A percentile compares a stretch with the other conserved stretches of the same genome.
phyloP scores from a whole-genome alignment of 371 early-diverging fungal genomes.

The Mortierella polycephala region DNA sequence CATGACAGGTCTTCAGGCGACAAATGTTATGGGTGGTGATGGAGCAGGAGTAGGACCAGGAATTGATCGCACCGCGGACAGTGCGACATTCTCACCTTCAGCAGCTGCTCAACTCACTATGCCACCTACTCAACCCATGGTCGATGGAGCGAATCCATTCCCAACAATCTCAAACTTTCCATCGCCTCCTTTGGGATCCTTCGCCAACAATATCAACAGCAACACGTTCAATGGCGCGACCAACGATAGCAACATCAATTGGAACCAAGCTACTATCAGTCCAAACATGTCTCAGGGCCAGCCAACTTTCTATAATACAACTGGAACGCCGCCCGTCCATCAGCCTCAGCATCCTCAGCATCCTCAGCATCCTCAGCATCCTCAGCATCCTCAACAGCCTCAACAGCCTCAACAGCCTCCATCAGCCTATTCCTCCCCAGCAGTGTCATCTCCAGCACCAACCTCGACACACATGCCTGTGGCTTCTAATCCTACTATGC shows the following conservation, averaged over 20 bases:
- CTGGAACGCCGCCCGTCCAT: slow-evolving; percentile 16
- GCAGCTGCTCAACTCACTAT: not conserved
- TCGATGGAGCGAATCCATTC: slow-evolving; percentile 12
- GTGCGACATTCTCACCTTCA: slow-evolving; percentile 14
- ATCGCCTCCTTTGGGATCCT: slow-evolving; percentile 38
- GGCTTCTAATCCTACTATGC: no score
- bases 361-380: slow-evolving; percentile 14
- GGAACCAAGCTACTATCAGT: slow-evolving; percentile 30
- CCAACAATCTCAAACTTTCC: slow-evolving; percentile 50
- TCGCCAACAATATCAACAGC: slow-evolving; percentile 44
- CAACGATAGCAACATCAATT: slow-evolving; percentile 12
- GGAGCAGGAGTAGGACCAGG: not conserved
- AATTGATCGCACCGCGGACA: not conserved
- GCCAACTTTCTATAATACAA: slow-evolving; percentile 21
- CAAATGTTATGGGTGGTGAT: not conserved
- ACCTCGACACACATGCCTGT: not conserved
- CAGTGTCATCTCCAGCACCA: slow-evolving; percentile 1
- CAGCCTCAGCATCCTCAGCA: slow-evolving; percentile 12
- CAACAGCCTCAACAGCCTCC: slow-evolving; percentile 8
- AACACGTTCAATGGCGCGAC: slow-evolving; percentile 17
- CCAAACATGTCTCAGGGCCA: slow-evolving; percentile 39
- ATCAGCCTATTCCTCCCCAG: slow-evolving; percentile 4
- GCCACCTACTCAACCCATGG: slow-evolving; percentile 3
- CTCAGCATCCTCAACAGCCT: slow-evolving; percentile 6
- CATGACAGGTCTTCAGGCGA: slow-evolving; percentile 10